Evolutionary conservation across 1,139 yeast species (phyloP).

Genomic region (Candida gigantensis): DNA sequence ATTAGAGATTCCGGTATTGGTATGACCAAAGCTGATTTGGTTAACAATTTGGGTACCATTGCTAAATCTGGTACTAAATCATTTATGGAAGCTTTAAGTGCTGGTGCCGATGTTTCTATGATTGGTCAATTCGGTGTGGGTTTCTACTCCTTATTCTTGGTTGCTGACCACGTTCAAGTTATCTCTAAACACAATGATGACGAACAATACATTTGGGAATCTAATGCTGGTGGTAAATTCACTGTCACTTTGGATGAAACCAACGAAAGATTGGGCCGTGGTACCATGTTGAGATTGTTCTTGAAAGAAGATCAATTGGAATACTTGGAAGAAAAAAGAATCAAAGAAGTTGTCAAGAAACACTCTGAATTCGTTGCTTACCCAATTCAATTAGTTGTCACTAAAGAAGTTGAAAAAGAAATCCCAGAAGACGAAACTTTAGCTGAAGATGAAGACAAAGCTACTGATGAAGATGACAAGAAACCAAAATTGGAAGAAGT

Average conservation of each 20-base stretch:
- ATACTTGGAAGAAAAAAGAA: conserved; percentile 98
- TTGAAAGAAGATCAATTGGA: conserved; percentile 98
- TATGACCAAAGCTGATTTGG: conserved; percentile 99
- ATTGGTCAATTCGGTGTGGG: conserved; percentile 99
- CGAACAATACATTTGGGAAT: conserved; percentile 99
- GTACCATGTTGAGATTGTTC: conserved; percentile 94
- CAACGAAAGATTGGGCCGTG: conserved; percentile 88
- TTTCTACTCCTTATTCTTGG: conserved; percentile 99
- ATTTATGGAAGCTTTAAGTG: conserved; percentile 98
- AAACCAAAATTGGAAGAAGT: conserved; percentile 73
- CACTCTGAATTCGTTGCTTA: conserved; percentile 99
- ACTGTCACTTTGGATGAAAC: conserved; percentile 89
- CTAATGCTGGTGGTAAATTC: conserved; percentile 99
- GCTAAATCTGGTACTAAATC: conserved; percentile 99
- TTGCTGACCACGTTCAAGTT: conserved; percentile 98
- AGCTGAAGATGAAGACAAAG: conserved; percentile 54
- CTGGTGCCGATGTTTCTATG: conserved; percentile 99
- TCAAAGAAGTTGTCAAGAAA: conserved; percentile 98
- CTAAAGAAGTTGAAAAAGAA: conserved; percentile 98
- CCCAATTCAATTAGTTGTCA: conserved; percentile 98
- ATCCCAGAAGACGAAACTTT: conserved; percentile 75
- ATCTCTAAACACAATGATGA: conserved; percentile 98
- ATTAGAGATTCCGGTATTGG: conserved; percentile 99
- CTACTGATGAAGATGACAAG: conserved; percentile 47
- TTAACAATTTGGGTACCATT: conserved; percentile 99